Evolutionary conservation across 2,329 filamentous ascomycete species (phyloP).

Genomic region (Colletotrichum sp.): DNA sequence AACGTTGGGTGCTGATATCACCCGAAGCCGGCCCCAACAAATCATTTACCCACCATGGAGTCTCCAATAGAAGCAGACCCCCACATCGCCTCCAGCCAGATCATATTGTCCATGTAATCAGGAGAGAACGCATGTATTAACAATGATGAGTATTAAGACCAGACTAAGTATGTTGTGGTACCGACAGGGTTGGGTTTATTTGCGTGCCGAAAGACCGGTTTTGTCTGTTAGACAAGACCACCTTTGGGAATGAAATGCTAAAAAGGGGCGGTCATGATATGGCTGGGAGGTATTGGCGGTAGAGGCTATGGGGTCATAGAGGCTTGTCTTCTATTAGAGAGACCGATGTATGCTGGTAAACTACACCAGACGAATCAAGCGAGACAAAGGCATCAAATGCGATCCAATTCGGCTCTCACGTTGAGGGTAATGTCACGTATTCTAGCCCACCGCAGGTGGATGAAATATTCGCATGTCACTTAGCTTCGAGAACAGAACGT

Average conservation of each 20-base stretch:
- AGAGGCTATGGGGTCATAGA: background rate
- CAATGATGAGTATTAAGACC: background rate
- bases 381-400: background rate
- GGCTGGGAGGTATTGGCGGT: background rate
- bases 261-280: background rate
- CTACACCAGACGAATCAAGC: too few relatives aligned
- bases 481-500: background rate
- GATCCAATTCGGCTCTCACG: accelerated
- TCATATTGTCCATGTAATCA: background rate
- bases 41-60: background rate
- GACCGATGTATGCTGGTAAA: too few relatives aligned
- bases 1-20: background rate
- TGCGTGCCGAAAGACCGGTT: background rate
- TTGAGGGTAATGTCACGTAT: background rate
- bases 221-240: background rate
- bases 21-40: background rate
- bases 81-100: background rate
- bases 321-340: background rate
- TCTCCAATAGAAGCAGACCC: background rate
- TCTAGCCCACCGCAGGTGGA: background rate
- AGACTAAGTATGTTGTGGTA: background rate
- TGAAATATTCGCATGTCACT: too few relatives aligned
- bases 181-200: background rate
- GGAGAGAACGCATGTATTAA: background rate
- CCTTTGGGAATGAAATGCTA: background rate